Conservation (phyloP, 192 early-diverging fungal species). For the Backusella parvicylindrica region DNA sequence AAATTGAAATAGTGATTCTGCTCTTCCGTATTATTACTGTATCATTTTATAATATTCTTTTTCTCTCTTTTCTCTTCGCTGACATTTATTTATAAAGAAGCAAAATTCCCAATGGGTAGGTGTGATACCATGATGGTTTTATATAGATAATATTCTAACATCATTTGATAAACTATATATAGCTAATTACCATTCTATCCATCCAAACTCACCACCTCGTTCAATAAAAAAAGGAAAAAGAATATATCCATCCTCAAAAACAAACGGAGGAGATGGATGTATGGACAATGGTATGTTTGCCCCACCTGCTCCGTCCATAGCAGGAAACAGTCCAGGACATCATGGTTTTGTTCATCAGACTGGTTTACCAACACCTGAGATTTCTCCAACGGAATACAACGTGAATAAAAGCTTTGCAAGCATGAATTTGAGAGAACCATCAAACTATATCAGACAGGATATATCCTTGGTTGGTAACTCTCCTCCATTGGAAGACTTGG, state of each 20-base stretch:
- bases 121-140: neutral
- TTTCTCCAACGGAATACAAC: neutral
- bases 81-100: neutral
- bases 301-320: neutral
- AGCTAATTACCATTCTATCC: neutral
- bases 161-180: neutral
- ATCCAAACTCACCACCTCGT: neutral
- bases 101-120: neutral
- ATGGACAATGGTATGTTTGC: neutral
- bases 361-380: neutral
- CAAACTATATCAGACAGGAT: neutral
- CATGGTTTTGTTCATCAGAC: neutral
- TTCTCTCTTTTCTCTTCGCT: neutral
- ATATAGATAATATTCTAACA: neutral
- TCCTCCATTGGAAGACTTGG: conserved; percentile 41
- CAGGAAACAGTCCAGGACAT: neutral
- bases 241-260: neutral
- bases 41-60: neutral
- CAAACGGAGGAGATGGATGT: neutral
- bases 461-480: conserved; percentile 44
- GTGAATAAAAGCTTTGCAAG: neutral
- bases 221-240: neutral
- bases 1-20: neutral
- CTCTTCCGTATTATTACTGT: neutral
- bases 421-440: neutral